Evolutionary conservation across 2,329 filamentous ascomycete species (phyloP).

Genomic region (Cladosporium austrohemisphaericum): DNA sequence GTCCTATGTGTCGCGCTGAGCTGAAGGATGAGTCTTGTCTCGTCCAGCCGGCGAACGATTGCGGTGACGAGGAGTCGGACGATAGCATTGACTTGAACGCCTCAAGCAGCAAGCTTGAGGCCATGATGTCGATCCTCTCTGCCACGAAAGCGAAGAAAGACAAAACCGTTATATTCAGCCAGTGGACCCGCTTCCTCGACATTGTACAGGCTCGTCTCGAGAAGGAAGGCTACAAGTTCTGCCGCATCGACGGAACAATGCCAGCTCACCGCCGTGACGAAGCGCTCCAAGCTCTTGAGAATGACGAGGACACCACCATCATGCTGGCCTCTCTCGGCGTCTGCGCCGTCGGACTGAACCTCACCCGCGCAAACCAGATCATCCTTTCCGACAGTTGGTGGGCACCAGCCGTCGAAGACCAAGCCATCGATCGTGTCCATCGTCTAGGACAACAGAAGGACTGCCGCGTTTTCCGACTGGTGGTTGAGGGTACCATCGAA

Average conservation of each 20-base stretch:
- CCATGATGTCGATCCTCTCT: constrained; percentile 68
- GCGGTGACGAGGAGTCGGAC: constrained; percentile 45
- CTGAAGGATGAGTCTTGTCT: constrained; percentile 58
- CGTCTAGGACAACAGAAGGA: constrained; percentile 75
- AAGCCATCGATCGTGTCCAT: constrained; percentile 85
- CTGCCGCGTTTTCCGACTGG: constrained; percentile 74
- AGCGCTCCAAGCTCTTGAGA: constrained; percentile 64
- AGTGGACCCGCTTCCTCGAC: constrained; percentile 73
- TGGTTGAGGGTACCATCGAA: constrained; percentile 78
- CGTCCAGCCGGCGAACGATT: constrained; percentile 59
- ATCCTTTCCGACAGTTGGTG: constrained; percentile 85
- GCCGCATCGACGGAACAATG: constrained; percentile 80
- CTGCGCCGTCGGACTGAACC: constrained; percentile 80
- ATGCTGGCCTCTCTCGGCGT: constrained; percentile 79
- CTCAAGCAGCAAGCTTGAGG: constrained; percentile 78
- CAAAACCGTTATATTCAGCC: constrained; percentile 71
- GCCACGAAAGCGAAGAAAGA: constrained; percentile 61
- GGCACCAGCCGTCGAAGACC: constrained; percentile 89
- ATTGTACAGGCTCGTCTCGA: constrained; percentile 67
- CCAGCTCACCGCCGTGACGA: constrained; percentile 64
- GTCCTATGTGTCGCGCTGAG: constrained; percentile 75
- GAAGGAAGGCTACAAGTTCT: constrained; percentile 58
- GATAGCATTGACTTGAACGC: constrained; percentile 52
- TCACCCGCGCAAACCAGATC: constrained; percentile 81
- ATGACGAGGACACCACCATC: constrained; percentile 64